phyloP scores from a whole-genome alignment of 768 basidiomycete genomes.

The Leucogyrophana mollusca region DNA sequence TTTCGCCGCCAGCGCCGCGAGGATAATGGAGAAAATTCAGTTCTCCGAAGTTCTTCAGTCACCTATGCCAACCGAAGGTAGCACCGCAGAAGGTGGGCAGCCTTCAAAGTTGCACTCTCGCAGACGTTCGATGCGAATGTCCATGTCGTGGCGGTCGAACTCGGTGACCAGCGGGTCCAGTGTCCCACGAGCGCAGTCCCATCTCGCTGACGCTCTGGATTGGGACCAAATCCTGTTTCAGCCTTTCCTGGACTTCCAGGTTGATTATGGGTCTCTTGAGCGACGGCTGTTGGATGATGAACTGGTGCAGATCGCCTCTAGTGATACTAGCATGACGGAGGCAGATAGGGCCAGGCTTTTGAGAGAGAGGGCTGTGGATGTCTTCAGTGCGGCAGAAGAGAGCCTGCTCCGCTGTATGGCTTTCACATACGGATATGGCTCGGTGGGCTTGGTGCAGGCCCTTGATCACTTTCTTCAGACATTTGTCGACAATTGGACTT shows the following conservation, averaged over 20 bases:
- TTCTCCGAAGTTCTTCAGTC: conserved; percentile 29
- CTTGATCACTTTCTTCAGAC: conserved; percentile 68
- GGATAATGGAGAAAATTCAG: conserved; percentile 73
- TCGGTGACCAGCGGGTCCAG: conserved; percentile 13
- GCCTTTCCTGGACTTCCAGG: conserved; percentile 90
- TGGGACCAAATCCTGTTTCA: conserved; percentile 96
- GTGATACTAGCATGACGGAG: conserved; percentile 40
- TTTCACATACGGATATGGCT: conserved; percentile 91
- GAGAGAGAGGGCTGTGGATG: conserved; percentile 71
- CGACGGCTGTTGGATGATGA: conserved; percentile 61
- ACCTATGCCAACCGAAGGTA: conserved; percentile 17
- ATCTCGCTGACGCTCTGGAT: conserved; percentile 41
- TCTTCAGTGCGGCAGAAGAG: conserved; percentile 78
- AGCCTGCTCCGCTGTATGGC: conserved; percentile 69
- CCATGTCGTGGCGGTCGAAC: conserved; percentile 57
- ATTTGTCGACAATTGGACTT: conserved; percentile 68
- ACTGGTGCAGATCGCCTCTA: conserved; percentile 46
- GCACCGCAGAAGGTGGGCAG: conserved; percentile 9
- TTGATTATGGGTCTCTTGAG: conserved; percentile 81
- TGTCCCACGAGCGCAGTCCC: conserved; percentile 6
- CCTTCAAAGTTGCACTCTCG: conserved; percentile 33
- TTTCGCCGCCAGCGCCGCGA: conserved; percentile 71
- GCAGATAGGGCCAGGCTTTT: conserved; percentile 62
- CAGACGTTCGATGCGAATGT: conserved; percentile 61
- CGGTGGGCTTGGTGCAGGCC: conserved; percentile 67